These are phyloP conservation scores for Panellus pusillus DNA, from an alignment of 768 basidiomycete species.

Conservation along the genomic window DNA sequence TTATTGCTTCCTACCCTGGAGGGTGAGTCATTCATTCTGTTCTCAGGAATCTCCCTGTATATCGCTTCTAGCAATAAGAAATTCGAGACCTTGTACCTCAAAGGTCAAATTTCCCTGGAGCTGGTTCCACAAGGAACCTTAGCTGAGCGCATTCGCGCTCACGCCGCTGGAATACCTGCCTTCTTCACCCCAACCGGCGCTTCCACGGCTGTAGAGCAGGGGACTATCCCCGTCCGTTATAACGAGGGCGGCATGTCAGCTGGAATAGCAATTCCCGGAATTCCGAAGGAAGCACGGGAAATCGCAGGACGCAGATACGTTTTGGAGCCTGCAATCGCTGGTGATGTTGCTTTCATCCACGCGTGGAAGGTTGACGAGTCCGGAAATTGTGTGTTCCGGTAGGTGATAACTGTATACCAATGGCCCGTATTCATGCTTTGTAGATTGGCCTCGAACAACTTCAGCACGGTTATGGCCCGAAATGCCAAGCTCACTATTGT, in stretches of 20 bases:
- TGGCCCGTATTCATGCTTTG: not conserved
- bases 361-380: conserved; percentile 94
- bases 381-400: conserved; percentile 92
- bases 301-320: conserved; percentile 81
- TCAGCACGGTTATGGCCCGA: conserved; percentile 83
- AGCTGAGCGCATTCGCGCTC: conserved; percentile 83
- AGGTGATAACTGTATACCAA: conserved; percentile 16
- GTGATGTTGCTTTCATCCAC: conserved; percentile 81
- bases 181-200: conserved; percentile 93
- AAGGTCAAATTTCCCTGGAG: conserved; percentile 79
- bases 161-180: conserved; percentile 90
- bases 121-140: conserved; percentile 92
- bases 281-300: conserved; percentile 73
- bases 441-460: conserved; percentile 89
- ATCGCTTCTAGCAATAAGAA: conserved; percentile 68
- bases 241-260: conserved; percentile 70
- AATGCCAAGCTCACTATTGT: conserved; percentile 89
- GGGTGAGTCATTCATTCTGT: conserved; percentile 45
- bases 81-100: conserved; percentile 80
- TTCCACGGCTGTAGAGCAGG: conserved; percentile 78
- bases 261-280: conserved; percentile 71
- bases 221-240: conserved; percentile 76
- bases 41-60: not conserved
- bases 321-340: conserved; percentile 76
- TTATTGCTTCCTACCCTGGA: conserved; percentile 90